Evolutionary conservation across 129 eudicot species (phyloP).

Genomic region (Logfia minima): DNA sequence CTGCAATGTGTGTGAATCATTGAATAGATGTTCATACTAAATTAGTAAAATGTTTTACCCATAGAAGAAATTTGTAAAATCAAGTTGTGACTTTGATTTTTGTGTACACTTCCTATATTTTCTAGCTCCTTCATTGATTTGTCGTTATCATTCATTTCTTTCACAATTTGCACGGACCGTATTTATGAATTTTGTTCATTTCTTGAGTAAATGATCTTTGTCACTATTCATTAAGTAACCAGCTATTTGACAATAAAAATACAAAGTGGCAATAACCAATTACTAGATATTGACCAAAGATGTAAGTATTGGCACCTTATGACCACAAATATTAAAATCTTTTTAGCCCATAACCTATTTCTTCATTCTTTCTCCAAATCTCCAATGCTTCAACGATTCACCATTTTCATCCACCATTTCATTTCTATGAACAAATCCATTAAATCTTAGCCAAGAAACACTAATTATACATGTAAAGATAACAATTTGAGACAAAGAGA

Average conservation of each 20-base stretch:
- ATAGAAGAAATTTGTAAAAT: no score
- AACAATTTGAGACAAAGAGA: conserved; percentile 11
- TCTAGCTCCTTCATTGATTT: not conserved
- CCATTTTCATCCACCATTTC: not conserved
- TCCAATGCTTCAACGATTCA: conserved; percentile 4
- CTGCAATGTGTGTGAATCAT: not conserved
- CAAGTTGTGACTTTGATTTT: no score
- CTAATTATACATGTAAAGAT: conserved; percentile 12
- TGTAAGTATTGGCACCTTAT: not conserved
- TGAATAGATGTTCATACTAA: no score
- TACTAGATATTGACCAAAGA: not conserved
- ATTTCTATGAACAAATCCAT: conserved; percentile 24
- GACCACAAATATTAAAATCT: conserved; percentile 27
- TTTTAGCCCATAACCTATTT: conserved; percentile 25
- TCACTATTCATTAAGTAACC: not conserved
- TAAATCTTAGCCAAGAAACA: conserved; percentile 22
- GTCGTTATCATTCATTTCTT: not conserved
- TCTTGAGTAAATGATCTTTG: not conserved
- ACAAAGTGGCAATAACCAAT: not conserved
- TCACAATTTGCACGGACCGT: conserved; percentile 11
- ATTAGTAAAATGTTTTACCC: no score
- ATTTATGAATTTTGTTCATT: conserved; percentile 16
- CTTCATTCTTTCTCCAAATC: not conserved
- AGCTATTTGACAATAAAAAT: conserved; percentile 11
- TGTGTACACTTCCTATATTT: not conserved